Evolutionary conservation across 2,329 filamentous ascomycete genomes (phyloP).

Genomic region (Aspergillus niger): DNA sequence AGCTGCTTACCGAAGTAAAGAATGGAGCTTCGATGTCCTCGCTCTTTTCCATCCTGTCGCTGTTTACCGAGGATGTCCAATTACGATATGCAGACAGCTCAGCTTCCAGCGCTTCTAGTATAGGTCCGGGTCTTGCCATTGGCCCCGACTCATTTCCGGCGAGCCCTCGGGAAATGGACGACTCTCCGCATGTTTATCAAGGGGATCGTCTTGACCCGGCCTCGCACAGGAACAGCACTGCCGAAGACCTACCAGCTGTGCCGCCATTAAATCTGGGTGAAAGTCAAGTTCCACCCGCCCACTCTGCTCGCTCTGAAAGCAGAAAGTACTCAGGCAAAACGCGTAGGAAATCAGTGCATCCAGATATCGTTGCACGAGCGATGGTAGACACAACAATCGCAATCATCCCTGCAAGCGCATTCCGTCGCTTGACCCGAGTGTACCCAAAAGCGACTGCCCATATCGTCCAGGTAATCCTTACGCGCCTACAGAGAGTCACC

Average conservation of each 20-base stretch:
- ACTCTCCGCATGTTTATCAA: conserved; percentile 27
- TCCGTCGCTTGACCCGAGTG: conserved; percentile 84
- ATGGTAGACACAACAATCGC: conserved; percentile 97
- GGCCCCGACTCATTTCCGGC: conserved; percentile 43
- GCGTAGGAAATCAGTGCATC: conserved; percentile 74
- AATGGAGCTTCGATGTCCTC: conserved; percentile 99
- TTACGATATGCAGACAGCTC: conserved; percentile 67
- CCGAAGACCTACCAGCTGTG: conserved; percentile 59
- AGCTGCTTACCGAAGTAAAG: conserved; percentile 93
- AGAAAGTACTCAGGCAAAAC: conserved; percentile 33
- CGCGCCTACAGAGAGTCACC: conserved; percentile 89
- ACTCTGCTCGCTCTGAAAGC: conserved; percentile 28
- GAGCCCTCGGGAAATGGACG: conserved; percentile 39
- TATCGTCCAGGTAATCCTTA: conserved; percentile 96
- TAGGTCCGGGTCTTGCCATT: conserved; percentile 29
- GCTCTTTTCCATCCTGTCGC: conserved; percentile 90
- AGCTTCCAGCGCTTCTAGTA: conserved; percentile 40
- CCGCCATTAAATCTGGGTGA: conserved; percentile 74
- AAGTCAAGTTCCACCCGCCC: conserved; percentile 27
- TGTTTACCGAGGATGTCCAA: conserved; percentile 94
- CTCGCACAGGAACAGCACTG: conserved; percentile 26
- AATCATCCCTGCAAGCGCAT: conserved; percentile 95
- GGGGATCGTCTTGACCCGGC: conserved; percentile 23
- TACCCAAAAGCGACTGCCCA: conserved; percentile 97
- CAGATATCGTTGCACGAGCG: conserved; percentile 94